phyloP scores from a whole-genome alignment of 2,329 filamentous ascomycete species.

The Botryotinia globosa region DNA sequence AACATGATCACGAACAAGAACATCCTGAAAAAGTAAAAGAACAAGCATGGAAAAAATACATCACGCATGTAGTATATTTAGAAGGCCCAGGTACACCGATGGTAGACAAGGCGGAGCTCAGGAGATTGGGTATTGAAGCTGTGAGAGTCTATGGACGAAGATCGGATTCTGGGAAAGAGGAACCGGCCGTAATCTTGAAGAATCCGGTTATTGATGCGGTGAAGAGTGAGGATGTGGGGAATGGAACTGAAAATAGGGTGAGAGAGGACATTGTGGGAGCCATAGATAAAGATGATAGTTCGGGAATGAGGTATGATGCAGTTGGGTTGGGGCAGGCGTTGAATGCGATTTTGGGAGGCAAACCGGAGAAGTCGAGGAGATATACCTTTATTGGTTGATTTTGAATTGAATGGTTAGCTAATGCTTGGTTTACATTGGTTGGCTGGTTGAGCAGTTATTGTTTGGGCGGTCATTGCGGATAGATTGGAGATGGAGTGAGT shows the following conservation, averaged over 20 bases:
- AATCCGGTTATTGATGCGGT: neutral
- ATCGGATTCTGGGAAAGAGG: conserved; percentile 44
- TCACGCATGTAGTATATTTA: conserved; percentile 81
- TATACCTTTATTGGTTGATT: conserved; percentile 50
- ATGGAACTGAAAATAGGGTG: neutral
- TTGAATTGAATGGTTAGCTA: neutral
- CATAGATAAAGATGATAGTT: conserved; percentile 37
- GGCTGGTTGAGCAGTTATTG: neutral
- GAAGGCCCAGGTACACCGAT: conserved; percentile 67
- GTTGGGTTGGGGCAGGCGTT: conserved; percentile 71
- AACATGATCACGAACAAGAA: conserved; percentile 29
- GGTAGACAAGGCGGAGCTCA: conserved; percentile 65
- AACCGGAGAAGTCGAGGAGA: conserved; percentile 51
- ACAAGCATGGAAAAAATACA: conserved; percentile 61
- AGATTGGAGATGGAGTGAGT: neutral
- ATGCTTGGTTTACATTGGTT: neutral
- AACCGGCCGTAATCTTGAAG: neutral
- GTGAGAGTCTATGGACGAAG: conserved; percentile 72
- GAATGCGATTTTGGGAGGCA: conserved; percentile 69
- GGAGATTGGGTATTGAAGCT: conserved; percentile 69
- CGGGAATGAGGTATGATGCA: conserved; percentile 69
- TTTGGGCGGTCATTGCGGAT: neutral
- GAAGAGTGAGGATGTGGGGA: neutral
- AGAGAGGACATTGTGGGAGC: neutral
- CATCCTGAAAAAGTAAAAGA: conserved; percentile 13